Evolutionary conservation across 2,329 filamentous ascomycete species (phyloP).

Genomic region (Colletotrichum navitas): DNA sequence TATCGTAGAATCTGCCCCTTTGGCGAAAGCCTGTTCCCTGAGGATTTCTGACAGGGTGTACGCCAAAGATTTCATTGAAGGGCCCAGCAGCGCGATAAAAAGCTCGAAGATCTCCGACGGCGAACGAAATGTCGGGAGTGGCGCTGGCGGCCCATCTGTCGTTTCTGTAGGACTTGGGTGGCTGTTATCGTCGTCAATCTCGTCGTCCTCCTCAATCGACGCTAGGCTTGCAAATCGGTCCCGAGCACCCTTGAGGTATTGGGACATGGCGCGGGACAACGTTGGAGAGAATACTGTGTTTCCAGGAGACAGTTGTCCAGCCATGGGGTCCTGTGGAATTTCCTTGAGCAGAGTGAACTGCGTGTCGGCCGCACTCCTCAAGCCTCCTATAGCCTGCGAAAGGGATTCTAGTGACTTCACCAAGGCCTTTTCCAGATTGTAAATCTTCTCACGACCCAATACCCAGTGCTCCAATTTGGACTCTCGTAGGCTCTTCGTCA

Average conservation of each 20-base stretch:
- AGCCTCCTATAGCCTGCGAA: conserved; percentile 88
- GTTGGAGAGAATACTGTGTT: conserved; percentile 49
- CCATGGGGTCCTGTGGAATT: conserved; percentile 52
- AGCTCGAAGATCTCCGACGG: conserved; percentile 90
- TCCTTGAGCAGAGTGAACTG: conserved; percentile 89
- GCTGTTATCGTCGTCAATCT: conserved; percentile 48
- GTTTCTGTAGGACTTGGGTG: conserved; percentile 60
- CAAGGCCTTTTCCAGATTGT: conserved; percentile 81
- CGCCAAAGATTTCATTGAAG: conserved; percentile 95
- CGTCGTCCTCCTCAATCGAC: conserved; percentile 74
- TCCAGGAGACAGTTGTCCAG: conserved; percentile 50
- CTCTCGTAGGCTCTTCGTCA: conserved; percentile 84
- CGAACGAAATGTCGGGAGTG: conserved; percentile 61
- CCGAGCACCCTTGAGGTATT: conserved; percentile 54
- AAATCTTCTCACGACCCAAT: conserved; percentile 82
- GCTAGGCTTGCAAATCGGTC: conserved; percentile 64
- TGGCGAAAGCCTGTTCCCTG: conserved; percentile 85
- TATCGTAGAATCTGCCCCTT: conserved; percentile 75
- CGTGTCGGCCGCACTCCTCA: conserved; percentile 89
- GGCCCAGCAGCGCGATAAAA: conserved; percentile 89
- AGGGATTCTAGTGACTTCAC: conserved; percentile 88
- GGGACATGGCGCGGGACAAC: conserved; percentile 48
- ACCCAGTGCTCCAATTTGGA: conserved; percentile 92
- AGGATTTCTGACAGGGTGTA: conserved; percentile 91
- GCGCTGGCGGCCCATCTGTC: conserved; percentile 44